Evolutionary conservation across 345 rosid species (phyloP).

Genomic region (thale cress (Arabidopsis thaliana)): DNA sequence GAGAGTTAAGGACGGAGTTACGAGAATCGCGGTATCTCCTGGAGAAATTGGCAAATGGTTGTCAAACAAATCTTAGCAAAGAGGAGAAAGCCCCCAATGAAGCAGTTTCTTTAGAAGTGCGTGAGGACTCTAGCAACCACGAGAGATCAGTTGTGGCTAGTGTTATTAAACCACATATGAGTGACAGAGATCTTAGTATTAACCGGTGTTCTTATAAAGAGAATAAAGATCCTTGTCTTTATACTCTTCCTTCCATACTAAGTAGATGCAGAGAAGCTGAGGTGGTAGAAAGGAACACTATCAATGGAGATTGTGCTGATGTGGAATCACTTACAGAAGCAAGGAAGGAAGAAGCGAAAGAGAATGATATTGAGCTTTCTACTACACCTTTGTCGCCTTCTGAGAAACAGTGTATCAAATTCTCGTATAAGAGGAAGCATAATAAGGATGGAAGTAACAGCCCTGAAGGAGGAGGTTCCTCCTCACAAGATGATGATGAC

Average conservation of each 20-base stretch:
- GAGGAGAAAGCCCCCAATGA: slow-evolving; percentile 25
- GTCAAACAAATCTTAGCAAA: slow-evolving; percentile 22
- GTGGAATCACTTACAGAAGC: slow-evolving; percentile 23
- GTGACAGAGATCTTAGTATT: slow-evolving; percentile 33
- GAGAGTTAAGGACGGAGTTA: slow-evolving; percentile 81
- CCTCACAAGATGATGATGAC: slow-evolving; percentile 53
- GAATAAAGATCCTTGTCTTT: slow-evolving; percentile 43
- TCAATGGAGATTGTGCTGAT: slow-evolving; percentile 16
- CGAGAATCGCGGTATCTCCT: slow-evolving; percentile 66
- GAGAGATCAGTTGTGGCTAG: slow-evolving; percentile 43
- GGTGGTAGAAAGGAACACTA: slow-evolving; percentile 46
- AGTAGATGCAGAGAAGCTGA: slow-evolving; percentile 68
- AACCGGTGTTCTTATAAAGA: slow-evolving; percentile 52
- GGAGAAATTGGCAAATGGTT: slow-evolving; percentile 48
- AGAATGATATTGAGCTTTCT: slow-evolving; percentile 45
- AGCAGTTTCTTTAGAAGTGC: slow-evolving; percentile 32
- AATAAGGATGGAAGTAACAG: slow-evolving; percentile 61
- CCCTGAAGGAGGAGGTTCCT: slow-evolving; percentile 40
- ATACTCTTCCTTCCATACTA: slow-evolving; percentile 67
- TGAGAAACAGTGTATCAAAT: slow-evolving; percentile 54
- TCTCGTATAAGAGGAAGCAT: slow-evolving; percentile 76
- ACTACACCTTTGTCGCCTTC: slow-evolving; percentile 38
- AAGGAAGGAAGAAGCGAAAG: slow-evolving; percentile 45
- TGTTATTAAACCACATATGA: slow-evolving; percentile 40
- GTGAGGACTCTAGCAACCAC: slow-evolving; percentile 44